Evolutionary conservation across 768 basidiomycete species (phyloP), one percentile per base, ranked within the genome.

Genomic region (Boletellus ananiceps): DNA sequence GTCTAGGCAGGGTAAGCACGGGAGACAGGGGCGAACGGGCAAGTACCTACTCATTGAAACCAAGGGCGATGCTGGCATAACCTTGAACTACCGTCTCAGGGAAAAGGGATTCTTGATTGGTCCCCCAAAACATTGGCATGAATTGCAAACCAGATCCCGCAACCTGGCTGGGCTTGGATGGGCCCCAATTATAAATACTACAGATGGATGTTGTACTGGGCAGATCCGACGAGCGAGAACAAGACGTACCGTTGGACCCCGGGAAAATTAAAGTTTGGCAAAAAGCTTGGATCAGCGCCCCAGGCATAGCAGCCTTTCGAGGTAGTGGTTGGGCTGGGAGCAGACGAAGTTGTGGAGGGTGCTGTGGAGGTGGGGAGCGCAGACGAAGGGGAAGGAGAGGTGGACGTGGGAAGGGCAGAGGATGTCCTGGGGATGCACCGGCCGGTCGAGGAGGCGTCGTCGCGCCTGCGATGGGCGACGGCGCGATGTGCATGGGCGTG

Each of bases 41-140:
- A 4, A 43, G 37, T 18, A 54, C 82, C 11, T 50, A 91, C 92
- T 93, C 93, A 60, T 95, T 96, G 62, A 77, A 67, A 46, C 82
- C 85, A 18, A 86, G 55, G 35, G 74, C 79, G 46, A 60, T 59
- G 19, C 67, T 57, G 46, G 81, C 77, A 58, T 83, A 81, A 29
- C 79, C 81, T n/a, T 59, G 36, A 38, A 71, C 64, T 19, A 82
- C 77, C 32, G 63, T 49, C 0, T 57, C 57, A 49, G 70, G 54
- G 64, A 86, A 86, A 1, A 2, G 73, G 69, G 3, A 5, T 38
- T 29, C 52, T 42, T 83, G 71, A 14, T 76, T 68, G 0, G 49
- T 46, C 50, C 85, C 83, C 88, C 87, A 92, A 1, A 89, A 65
- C 84, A 86, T 86, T 18, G 84, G 77, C 32, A 78, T 70, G 55